Evolutionary conservation across 352 stramenopile genomes (phyloP).

Genomic region (Phytophthora hibernalis): DNA sequence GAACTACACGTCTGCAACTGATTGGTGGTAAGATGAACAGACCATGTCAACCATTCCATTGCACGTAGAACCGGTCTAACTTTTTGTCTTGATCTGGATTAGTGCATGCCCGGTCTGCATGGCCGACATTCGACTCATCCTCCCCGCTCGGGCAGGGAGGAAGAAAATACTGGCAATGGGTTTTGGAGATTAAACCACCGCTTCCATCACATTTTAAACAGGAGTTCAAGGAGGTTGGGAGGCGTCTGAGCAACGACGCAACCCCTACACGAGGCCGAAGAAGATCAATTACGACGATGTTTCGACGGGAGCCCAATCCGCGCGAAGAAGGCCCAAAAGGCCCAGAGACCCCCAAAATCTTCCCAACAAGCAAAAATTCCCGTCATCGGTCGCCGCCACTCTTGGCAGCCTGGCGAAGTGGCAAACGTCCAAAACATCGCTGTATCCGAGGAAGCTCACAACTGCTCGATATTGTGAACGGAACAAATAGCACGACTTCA

Average conservation of each 20-base stretch:
- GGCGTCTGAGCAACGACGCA: slow-evolving; percentile 22
- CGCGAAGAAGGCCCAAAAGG: slow-evolving; percentile 6
- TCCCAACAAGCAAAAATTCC: slow-evolving; percentile 16
- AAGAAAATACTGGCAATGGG: slow-evolving; percentile 76
- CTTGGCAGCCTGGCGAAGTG: slow-evolving; percentile 31
- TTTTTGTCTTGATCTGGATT: background rate
- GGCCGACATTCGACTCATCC: slow-evolving; percentile 64
- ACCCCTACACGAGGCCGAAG: slow-evolving; percentile 4
- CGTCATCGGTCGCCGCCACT: slow-evolving; percentile 20
- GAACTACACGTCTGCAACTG: slow-evolving; percentile 21
- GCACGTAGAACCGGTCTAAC: background rate
- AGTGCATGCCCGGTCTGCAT: slow-evolving; percentile 75
- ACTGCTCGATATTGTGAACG: slow-evolving; percentile 32
- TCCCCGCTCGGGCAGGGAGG: slow-evolving; percentile 62
- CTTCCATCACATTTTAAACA: slow-evolving; percentile 61
- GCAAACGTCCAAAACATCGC: slow-evolving; percentile 25
- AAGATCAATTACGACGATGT: slow-evolving; percentile 24
- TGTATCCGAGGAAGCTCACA: slow-evolving; percentile 29
- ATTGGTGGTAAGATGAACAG: slow-evolving; percentile 44
- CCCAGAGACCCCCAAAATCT: background rate
- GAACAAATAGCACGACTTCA: background rate
- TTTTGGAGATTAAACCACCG: slow-evolving; percentile 51
- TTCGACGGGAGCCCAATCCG: slow-evolving; percentile 8
- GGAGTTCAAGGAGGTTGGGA: slow-evolving; percentile 23
- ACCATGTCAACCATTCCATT: background rate